Conservation (phyloP, 495 filamentous ascomycete species). For the Hyaloscypha finlandica region DNA sequence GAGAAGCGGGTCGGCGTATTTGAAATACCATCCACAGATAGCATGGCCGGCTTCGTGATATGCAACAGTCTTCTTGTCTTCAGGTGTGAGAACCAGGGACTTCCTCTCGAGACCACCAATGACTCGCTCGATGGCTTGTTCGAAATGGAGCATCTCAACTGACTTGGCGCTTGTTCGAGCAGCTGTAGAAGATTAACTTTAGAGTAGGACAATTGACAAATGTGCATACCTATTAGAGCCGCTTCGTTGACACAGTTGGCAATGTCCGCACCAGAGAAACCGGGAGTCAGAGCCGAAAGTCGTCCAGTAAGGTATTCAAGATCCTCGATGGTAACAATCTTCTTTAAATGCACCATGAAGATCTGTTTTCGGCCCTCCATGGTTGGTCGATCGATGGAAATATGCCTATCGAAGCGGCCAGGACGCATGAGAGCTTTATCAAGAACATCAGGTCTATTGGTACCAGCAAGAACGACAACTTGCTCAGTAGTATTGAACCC, state of each 20-base stretch:
- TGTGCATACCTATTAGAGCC: slow-evolving; percentile 81
- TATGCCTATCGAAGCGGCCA: slow-evolving; percentile 95
- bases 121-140: slow-evolving; percentile 95
- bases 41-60: slow-evolving; percentile 99
- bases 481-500: slow-evolving; percentile 98
- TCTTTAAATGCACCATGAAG: slow-evolving; percentile 88
- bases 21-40: slow-evolving; percentile 98
- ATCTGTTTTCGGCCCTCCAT: slow-evolving; percentile 97
- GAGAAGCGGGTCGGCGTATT: slow-evolving; percentile 91
- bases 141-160: slow-evolving; percentile 88
- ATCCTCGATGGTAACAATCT: slow-evolving; percentile 89
- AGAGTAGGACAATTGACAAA: slow-evolving; percentile 35
- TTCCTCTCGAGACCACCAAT: slow-evolving; percentile 96
- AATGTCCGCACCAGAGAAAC: slow-evolving; percentile 96
- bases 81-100: slow-evolving; percentile 85
- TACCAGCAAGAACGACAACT: slow-evolving; percentile 97
- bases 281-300: slow-evolving; percentile 88
- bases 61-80: slow-evolving; percentile 92
- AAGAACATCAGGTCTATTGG: slow-evolving; percentile 90
- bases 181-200: slow-evolving; percentile 53
- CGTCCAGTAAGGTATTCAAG: slow-evolving; percentile 83
- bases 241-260: slow-evolving; percentile 98
- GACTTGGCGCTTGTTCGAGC: slow-evolving; percentile 74
- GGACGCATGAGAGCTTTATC: slow-evolving; percentile 96
- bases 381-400: slow-evolving; percentile 87